Conservation (phyloP, 805 yeast genomes). For the Blastobotrys mokoenaii region DNA sequence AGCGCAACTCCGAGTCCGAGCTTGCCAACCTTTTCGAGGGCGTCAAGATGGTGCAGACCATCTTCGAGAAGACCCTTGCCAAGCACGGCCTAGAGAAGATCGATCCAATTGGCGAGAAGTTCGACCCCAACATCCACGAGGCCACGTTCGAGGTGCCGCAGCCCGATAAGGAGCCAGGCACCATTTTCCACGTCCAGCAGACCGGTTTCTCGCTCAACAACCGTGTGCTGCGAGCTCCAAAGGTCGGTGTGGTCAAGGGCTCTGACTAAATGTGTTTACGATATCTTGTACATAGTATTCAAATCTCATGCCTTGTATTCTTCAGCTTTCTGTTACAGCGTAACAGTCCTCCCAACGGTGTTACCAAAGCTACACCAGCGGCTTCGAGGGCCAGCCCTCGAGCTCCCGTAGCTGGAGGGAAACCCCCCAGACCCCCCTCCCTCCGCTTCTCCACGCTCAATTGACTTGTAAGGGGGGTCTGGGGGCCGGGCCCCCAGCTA, state of each 20-base stretch:
- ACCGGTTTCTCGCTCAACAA: slow-evolving; percentile 78
- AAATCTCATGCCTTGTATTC: too few species aligned
- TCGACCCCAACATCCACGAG: slow-evolving; percentile 89
- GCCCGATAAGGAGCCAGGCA: slow-evolving; percentile 84
- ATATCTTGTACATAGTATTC: too few species aligned
- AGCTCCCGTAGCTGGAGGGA: too few species aligned
- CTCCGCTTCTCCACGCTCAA: too few species aligned
- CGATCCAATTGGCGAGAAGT: slow-evolving; percentile 74
- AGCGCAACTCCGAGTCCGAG: slow-evolving; percentile 41
- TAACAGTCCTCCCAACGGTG: too few species aligned
- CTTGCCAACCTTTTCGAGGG: slow-evolving; percentile 76
- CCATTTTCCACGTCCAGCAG: slow-evolving; percentile 89
- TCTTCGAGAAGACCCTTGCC: slow-evolving; percentile 73
- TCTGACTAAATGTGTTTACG: too few species aligned
- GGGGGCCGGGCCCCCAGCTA: too few species aligned
- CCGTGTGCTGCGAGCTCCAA: slow-evolving; percentile 89
- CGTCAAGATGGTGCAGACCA: slow-evolving; percentile 79
- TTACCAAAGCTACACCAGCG: too few species aligned
- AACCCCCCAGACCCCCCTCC: too few species aligned
- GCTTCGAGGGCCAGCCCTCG: too few species aligned
- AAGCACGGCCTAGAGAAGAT: slow-evolving; percentile 75
- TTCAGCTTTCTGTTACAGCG: too few species aligned
- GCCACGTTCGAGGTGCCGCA: slow-evolving; percentile 85
- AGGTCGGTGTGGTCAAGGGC: slow-evolving; percentile 84
- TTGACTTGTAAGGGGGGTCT: too few species aligned